Conservation (phyloP, 805 yeast genomes). For the Barnettozyma siamensis region DNA sequence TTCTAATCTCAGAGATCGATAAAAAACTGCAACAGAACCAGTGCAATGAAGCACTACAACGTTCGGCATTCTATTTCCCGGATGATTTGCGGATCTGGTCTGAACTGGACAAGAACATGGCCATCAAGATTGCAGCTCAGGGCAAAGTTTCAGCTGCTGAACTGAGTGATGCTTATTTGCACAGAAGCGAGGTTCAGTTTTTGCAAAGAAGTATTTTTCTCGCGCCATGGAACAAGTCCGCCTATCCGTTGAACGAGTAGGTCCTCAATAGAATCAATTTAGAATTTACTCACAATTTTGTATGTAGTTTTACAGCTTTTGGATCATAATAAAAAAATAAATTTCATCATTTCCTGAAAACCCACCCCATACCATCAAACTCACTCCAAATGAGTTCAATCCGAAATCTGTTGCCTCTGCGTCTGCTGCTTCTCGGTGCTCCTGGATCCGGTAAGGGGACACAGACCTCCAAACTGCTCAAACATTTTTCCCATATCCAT, state of each 20-base stretch:
- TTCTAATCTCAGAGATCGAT: slow-evolving; percentile 47
- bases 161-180: slow-evolving; percentile 46
- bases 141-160: slow-evolving; percentile 44
- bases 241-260: slow-evolving; percentile 16
- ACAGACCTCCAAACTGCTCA: slow-evolving; percentile 60
- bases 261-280: not conserved
- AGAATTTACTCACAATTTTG: too few relatives aligned
- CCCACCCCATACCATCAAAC: not conserved
- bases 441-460: slow-evolving; percentile 98
- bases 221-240: slow-evolving; percentile 44
- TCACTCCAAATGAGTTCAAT: slow-evolving; percentile 1
- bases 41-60: slow-evolving; percentile 46
- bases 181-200: slow-evolving; percentile 43
- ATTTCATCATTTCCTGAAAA: not conserved
- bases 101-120: slow-evolving; percentile 47
- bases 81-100: slow-evolving; percentile 65
- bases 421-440: slow-evolving; percentile 79
- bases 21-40: slow-evolving; percentile 29
- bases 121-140: slow-evolving; percentile 53
- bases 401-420: slow-evolving; percentile 35
- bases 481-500: slow-evolving; percentile 44
- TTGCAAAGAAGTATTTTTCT: slow-evolving; percentile 66
- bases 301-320: too few relatives aligned
- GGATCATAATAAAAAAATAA: too few relatives aligned
- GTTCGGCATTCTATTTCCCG: slow-evolving; percentile 72